Evolutionary conservation across 208 protist genomes (phyloP), one percentile per base, ranked within the genome.

Genomic region (Trypanosoma melophagium): DNA sequence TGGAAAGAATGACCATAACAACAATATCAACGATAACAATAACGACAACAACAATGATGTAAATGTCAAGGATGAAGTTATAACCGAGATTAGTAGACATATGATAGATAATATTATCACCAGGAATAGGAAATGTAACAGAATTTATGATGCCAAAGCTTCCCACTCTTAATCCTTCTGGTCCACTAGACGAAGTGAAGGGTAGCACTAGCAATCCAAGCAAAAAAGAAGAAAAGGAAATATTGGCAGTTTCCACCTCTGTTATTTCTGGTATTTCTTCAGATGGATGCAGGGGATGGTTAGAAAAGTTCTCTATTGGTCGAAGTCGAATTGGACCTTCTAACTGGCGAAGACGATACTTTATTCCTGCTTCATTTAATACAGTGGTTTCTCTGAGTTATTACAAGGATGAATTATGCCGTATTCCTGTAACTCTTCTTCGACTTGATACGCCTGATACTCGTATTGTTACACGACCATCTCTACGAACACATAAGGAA

Each of bases 251-350:
- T 17, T 56, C 70, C n/a, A 16, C 55, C 47, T 45, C 49, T 56
- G 63, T 57, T 56, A 9, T 70, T 38, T 38, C 53, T 22, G 62
- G 58, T 54, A 41, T 7, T 7, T 14, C 58, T 25, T 21, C 28
- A 3, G 67, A 74, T 17, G 69, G 58, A n/a, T 86, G 76, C 50
- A 80, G 74, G 19, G 81, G 81, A 4, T 88, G 81, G 85, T 49
- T 88, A 56, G 74, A 86, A 56, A 91, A 86, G 77, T 84, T 67
- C 69, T 83, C 76, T 22, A 84, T 88, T 59, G 80, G 77, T 38
- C 69, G 73, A 0, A 76, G 70, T 56, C 77, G 61, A 22, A 31
- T 87, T 14, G 69, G 71, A 17, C 45, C 76, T 19, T 74, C 53
- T 5, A 91, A 83, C 61, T 88, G 81, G 85, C 82, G 82, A 64